phyloP scores from a whole-genome alignment of 164 flowering plant genomes.

The Piper longum region DNA sequence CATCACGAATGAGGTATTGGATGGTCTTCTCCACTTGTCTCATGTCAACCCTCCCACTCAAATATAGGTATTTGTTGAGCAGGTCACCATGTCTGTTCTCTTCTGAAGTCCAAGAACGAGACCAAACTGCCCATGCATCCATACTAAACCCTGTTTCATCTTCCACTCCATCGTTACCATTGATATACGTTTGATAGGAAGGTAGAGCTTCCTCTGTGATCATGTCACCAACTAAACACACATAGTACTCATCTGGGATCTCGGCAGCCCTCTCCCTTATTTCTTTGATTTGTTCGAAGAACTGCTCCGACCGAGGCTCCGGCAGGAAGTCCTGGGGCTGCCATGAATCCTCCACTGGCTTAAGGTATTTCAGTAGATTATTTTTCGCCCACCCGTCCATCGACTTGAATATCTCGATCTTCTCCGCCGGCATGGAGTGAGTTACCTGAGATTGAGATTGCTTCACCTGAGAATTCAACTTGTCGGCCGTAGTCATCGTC shows the following conservation, averaged over 20 bases:
- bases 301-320: constrained; percentile 29
- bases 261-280: constrained; percentile 3
- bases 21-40: constrained; percentile 37
- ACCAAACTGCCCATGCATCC: constrained; percentile 44
- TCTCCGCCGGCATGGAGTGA: constrained; percentile 23
- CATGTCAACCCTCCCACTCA: constrained; percentile 46
- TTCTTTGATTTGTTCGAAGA: constrained; percentile 31
- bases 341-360: constrained; percentile 45
- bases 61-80: constrained; percentile 42
- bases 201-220: constrained; percentile 50
- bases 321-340: constrained; percentile 46
- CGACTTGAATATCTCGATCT: constrained; percentile 21
- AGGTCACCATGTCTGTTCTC: constrained; percentile 22
- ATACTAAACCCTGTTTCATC: constrained; percentile 43
- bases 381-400: constrained; percentile 25
- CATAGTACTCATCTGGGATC: constrained; percentile 7
- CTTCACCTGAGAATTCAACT: not conserved
- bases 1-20: constrained; percentile 36
- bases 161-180: constrained; percentile 32
- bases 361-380: constrained; percentile 26
- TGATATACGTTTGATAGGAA: constrained; percentile 44
- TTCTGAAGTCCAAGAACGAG: constrained; percentile 47
- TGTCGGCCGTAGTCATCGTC: not conserved
- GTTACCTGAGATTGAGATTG: constrained; percentile 3
- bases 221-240: constrained; percentile 11